Conservation (phyloP, 306 rosid genomes). For the Castanea crenata region DNA sequence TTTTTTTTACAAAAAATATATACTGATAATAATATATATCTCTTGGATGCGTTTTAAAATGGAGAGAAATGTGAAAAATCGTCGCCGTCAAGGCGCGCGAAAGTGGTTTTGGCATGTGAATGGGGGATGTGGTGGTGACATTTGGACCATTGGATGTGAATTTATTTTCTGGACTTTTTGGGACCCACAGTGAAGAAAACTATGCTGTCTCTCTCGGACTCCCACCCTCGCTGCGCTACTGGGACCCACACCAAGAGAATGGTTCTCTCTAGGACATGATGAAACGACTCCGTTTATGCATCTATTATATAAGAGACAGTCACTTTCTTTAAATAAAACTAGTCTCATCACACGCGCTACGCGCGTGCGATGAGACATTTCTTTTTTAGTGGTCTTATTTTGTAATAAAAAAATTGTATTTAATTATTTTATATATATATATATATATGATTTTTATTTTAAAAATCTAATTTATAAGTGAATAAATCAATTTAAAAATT, state of each 20-base stretch:
- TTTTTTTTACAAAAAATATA: too few relatives aligned
- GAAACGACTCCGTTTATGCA: background rate
- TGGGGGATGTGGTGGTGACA: slow-evolving; percentile 2
- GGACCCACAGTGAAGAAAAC: background rate
- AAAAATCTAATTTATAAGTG: too few relatives aligned
- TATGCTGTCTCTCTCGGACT: background rate
- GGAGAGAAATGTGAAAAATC: slow-evolving; percentile 42
- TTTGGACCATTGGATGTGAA: slow-evolving; percentile 10
- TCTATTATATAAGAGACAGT: too few relatives aligned
- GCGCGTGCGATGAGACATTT: too few relatives aligned
- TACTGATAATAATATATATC: background rate
- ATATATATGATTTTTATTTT: too few relatives aligned
- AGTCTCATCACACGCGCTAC: too few relatives aligned
- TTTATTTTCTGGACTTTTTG: background rate
- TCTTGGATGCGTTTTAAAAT: background rate
- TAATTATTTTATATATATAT: too few relatives aligned
- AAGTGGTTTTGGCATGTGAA: slow-evolving; percentile 5
- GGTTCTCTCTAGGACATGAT: background rate
- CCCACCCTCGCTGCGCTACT: background rate
- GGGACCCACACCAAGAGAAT: background rate
- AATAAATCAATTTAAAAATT: too few relatives aligned
- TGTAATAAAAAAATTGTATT: too few relatives aligned
- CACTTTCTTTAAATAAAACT: too few relatives aligned
- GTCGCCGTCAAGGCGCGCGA: slow-evolving; percentile 59
- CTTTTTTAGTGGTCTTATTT: too few relatives aligned